Evolutionary conservation across 306 rosid species (phyloP).

Genomic region (Pterocarpus santalinus): DNA sequence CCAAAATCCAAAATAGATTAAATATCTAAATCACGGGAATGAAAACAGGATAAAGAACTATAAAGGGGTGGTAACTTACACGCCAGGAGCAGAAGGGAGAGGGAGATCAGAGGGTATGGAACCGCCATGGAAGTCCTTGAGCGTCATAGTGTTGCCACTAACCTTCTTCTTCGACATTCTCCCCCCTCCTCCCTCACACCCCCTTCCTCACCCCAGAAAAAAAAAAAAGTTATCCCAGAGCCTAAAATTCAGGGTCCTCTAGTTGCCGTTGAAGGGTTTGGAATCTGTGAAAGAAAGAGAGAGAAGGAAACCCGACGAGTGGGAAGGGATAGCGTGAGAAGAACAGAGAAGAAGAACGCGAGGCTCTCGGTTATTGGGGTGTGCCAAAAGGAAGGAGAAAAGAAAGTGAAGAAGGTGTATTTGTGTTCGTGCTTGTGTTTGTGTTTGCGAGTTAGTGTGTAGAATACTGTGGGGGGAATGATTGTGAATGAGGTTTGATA

Average conservation of each 20-base stretch:
- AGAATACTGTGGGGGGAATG: neutral
- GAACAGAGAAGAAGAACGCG: neutral
- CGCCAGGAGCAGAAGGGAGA: conserved; percentile 98
- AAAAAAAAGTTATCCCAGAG: neutral
- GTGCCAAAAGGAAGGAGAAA: neutral
- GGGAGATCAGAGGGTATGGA: conserved; percentile 96
- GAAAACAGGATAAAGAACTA: neutral
- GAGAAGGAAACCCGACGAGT: conserved; percentile 30
- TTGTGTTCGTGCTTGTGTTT: neutral
- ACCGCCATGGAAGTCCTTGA: conserved; percentile 98
- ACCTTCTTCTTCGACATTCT: conserved; percentile 98
- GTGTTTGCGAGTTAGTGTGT: neutral
- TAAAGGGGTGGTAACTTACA: conserved; percentile 63
- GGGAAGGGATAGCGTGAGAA: conserved; percentile 1
- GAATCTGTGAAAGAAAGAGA: neutral
- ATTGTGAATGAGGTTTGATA: conserved; percentile 18
- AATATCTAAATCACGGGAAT: neutral
- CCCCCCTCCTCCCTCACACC: conserved; percentile 38
- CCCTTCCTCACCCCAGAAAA: conserved; percentile 18
- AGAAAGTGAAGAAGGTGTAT: neutral
- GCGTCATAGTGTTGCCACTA: conserved; percentile 95
- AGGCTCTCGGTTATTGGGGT: neutral
- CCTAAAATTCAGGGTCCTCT: neutral
- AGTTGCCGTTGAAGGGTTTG: neutral
- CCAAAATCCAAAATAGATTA: neutral